These are phyloP conservation scores for Falciphora oryzae DNA, from an alignment of 2,329 filamentous ascomycete species.

Conservation along the genomic window DNA sequence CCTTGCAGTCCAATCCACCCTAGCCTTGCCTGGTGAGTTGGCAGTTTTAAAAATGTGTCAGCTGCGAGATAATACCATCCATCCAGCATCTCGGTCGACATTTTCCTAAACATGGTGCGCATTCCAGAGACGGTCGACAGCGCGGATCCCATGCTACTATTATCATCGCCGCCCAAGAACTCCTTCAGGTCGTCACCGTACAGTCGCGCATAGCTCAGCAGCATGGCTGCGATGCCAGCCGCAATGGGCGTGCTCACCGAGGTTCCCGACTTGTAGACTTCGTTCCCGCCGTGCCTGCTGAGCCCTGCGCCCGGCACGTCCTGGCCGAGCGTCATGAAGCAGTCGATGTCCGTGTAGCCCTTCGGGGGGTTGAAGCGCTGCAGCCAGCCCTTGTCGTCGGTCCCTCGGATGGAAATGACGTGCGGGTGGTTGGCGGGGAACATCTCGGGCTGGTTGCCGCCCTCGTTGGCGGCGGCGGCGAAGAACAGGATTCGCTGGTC, in stretches of 20 bases:
- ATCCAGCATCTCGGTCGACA: too few relatives aligned
- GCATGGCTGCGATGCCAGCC: neutral
- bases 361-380: neutral
- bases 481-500: neutral
- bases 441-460: neutral
- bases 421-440: neutral
- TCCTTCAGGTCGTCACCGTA: too few relatives aligned
- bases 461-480: neutral
- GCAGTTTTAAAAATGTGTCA: too few relatives aligned
- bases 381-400: neutral
- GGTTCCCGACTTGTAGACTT: neutral
- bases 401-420: neutral
- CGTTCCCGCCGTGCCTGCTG: neutral
- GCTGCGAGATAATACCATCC: too few relatives aligned
- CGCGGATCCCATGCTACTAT: too few relatives aligned
- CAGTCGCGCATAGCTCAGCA: neutral
- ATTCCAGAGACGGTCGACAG: too few relatives aligned
- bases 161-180: too few relatives aligned
- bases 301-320: neutral
- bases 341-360: neutral
- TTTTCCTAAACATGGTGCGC: too few relatives aligned
- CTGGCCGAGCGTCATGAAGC: neutral
- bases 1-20: too few relatives aligned
- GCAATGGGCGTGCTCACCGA: neutral
- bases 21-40: too few relatives aligned